Base-by-base conservation (phyloP, 192 early-diverging fungal genomes). In the Bifiguratus adelaidae region DNA sequence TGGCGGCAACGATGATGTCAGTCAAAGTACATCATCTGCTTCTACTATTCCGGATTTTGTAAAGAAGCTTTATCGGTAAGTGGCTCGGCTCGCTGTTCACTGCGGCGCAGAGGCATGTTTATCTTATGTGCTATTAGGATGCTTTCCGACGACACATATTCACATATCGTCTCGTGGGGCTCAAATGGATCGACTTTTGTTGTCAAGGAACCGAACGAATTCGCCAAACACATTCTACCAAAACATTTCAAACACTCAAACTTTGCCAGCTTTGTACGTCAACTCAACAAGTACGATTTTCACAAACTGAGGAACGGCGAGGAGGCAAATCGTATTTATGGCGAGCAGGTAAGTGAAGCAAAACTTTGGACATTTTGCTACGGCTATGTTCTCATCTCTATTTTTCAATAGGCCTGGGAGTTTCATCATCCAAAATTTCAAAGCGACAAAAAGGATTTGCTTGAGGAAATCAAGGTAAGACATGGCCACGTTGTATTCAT, bases 281-380 rank as follows among this genome's bases (percentile, higher is more conserved):
- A 86, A 47, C 70, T 84, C n/a, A 86, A 86, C 66, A 85, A 80
- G 52, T 87, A 85, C 47, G 83, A 76, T 45, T 88, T 88, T 55
- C 80, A 82, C 62, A 88, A 85, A 58, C 65, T 83, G 23, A 74
- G 73, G 43, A 73, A 72, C 29, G 55, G 63, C 16, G 67, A 74
- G 15, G 73, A 79, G 20, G 53, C 53, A 7, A 38, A 53, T 9
- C 43, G 52, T 12, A 55, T 56, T 7, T 70, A 79, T 41, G 76
- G 76, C 27, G 71, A 78, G 25, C 73, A 72, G 65, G 72, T 77
- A 73, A 13, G 44, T 33, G 32, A 33, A 33, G 8, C 16, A 16
- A n/a, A n/a, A n/a, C n/a, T n/a, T n/a, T n/a, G n/a, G n/a, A n/a
- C n/a, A n/a, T n/a, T n/a, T n/a, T n/a, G n/a, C n/a, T n/a, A n/a